A percentile compares a stretch with the other conserved stretches of the same genome.
These are phyloP conservation scores for Nakazawaea molendinolei DNA, from an alignment of 805 yeast species.

Conservation along the genomic window DNA sequence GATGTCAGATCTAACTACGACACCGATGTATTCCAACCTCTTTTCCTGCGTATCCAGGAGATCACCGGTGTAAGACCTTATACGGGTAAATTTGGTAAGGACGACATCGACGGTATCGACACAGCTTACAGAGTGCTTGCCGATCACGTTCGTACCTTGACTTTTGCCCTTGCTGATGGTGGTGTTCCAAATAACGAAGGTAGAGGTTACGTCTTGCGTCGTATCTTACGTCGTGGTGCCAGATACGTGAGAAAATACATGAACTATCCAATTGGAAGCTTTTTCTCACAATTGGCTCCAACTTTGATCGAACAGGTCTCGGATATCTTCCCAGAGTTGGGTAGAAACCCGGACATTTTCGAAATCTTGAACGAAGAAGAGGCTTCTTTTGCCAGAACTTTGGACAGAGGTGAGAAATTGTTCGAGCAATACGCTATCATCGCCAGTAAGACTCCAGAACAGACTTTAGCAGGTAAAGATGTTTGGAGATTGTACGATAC, in stretches of 20 bases:
- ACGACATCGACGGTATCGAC: slow-evolving; percentile 90
- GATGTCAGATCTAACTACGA: slow-evolving; percentile 91
- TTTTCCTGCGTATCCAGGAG: slow-evolving; percentile 81
- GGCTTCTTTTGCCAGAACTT: slow-evolving; percentile 86
- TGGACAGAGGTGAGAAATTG: slow-evolving; percentile 95
- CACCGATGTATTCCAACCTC: slow-evolving; percentile 91
- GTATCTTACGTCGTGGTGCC: slow-evolving; percentile 96
- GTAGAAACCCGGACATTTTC: slow-evolving; percentile 63
- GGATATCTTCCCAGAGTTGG: slow-evolving; percentile 88
- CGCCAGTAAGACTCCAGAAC: slow-evolving; percentile 70
- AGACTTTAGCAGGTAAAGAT: slow-evolving; percentile 82
- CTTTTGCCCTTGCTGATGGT: slow-evolving; percentile 95
- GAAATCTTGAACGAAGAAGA: slow-evolving; percentile 97
- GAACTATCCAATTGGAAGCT: slow-evolving; percentile 91
- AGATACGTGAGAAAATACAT: slow-evolving; percentile 94
- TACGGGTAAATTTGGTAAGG: slow-evolving; percentile 88
- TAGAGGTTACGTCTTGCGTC: slow-evolving; percentile 95
- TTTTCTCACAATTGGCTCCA: slow-evolving; percentile 88
- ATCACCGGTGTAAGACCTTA: slow-evolving; percentile 90
- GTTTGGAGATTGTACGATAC: slow-evolving; percentile 99
- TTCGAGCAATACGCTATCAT: slow-evolving; percentile 88
- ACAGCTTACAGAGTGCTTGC: slow-evolving; percentile 98
- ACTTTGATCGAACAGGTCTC: slow-evolving; percentile 83
- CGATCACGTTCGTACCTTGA: slow-evolving; percentile 95
- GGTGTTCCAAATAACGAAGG: slow-evolving; percentile 99